Conservation (phyloP, 768 basidiomycete species). For the Mycena epipterygia region DNA sequence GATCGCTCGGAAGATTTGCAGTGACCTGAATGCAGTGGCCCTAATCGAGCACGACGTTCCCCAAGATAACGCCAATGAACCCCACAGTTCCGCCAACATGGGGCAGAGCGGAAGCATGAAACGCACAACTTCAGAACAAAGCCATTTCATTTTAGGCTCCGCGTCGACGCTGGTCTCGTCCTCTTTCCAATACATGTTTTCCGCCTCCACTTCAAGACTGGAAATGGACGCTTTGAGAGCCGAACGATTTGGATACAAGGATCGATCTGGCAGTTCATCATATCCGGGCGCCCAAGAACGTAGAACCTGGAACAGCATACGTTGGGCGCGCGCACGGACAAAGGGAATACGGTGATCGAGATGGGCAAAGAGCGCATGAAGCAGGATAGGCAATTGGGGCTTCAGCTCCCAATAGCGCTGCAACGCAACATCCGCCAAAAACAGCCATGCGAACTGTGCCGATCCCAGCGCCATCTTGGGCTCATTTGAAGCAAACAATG, state of each 20-base stretch:
- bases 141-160: slow-evolving; percentile 75
- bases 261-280: slow-evolving; percentile 76
- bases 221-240: slow-evolving; percentile 65
- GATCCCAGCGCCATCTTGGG: slow-evolving; percentile 81
- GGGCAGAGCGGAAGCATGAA: slow-evolving; percentile 80
- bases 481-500: slow-evolving; percentile 76
- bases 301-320: slow-evolving; percentile 88
- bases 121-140: slow-evolving; percentile 76
- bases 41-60: slow-evolving; percentile 91
- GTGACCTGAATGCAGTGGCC: slow-evolving; percentile 86
- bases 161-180: slow-evolving; percentile 69
- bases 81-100: slow-evolving; percentile 81
- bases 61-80: slow-evolving; percentile 84
- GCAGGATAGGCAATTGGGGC: slow-evolving; percentile 76
- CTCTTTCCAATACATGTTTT: slow-evolving; percentile 77
- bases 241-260: slow-evolving; percentile 59
- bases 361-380: slow-evolving; percentile 87
- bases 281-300: slow-evolving; percentile 87
- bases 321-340: slow-evolving; percentile 77
- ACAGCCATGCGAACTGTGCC: slow-evolving; percentile 91
- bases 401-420: slow-evolving; percentile 84
- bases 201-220: slow-evolving; percentile 70
- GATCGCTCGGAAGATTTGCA: slow-evolving; percentile 90
- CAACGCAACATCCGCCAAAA: slow-evolving; percentile 81
- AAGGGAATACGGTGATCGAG: slow-evolving; percentile 82